Conservation (phyloP, 306 rosid genomes). For the Prunus salicina region DNA sequence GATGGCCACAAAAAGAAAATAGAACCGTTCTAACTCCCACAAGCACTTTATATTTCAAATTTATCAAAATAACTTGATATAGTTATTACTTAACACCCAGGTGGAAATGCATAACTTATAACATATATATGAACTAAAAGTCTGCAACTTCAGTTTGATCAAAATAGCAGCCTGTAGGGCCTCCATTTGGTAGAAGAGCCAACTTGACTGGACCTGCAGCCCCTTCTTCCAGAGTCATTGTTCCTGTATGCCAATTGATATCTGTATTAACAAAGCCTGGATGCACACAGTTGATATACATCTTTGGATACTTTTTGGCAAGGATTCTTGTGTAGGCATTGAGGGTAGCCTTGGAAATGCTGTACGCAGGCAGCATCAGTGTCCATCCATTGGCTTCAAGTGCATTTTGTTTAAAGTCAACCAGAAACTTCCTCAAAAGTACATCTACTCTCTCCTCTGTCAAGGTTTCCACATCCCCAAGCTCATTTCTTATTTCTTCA, state of each 20-base stretch:
- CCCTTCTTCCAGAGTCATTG: constrained; percentile 42
- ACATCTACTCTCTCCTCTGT: constrained; percentile 52
- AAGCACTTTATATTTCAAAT: too few species aligned
- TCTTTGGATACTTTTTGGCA: constrained; percentile 38
- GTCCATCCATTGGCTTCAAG: constrained; percentile 58
- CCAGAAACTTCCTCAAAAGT: constrained; percentile 34
- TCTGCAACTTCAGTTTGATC: constrained; percentile 38
- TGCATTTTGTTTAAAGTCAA: constrained; percentile 40
- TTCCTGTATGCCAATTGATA: constrained; percentile 49
- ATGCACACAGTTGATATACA: constrained; percentile 57
- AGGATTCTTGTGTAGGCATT: constrained; percentile 59
- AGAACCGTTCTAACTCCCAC: too few species aligned
- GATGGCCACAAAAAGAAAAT: too few species aligned
- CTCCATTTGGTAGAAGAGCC: constrained; percentile 42
- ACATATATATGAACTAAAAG: constrained; percentile 17
- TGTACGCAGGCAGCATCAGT: constrained; percentile 53
- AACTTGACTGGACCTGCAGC: constrained; percentile 48
- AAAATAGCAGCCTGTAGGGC: constrained; percentile 49
- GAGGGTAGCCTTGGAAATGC: constrained; percentile 48
- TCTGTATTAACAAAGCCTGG: constrained; percentile 56
- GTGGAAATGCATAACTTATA: background rate
- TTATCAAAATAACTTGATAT: background rate
- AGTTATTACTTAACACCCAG: background rate
- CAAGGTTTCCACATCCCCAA: constrained; percentile 32
- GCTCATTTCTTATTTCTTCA: constrained; percentile 42